A percentile compares a stretch with the other conserved stretches of the same genome.
Evolutionary conservation across 176 grass and related monocot species (phyloP).

Genomic region (Bolboschoenus planiculmis): DNA sequence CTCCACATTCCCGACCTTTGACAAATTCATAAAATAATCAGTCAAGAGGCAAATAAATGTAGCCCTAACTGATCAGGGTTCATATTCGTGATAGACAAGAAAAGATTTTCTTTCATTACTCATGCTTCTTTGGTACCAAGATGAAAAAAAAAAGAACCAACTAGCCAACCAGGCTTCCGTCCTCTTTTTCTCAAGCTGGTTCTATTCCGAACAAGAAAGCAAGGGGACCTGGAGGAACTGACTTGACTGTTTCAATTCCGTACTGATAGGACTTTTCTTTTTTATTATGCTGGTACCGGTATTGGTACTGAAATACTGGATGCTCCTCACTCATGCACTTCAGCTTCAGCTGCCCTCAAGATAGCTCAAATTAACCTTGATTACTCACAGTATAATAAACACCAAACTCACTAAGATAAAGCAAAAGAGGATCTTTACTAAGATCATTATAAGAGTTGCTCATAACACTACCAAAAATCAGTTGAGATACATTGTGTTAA

Average conservation of each 20-base stretch:
- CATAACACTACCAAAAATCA: slow-evolving; percentile 10
- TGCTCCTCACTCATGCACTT: slow-evolving; percentile 6
- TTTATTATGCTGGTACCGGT: too few relatives aligned
- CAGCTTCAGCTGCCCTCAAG: not conserved
- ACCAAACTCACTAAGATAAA: not conserved
- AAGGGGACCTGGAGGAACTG: too few relatives aligned
- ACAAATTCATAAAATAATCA: slow-evolving; percentile 17
- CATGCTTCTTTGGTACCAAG: too few relatives aligned
- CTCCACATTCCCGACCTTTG: slow-evolving; percentile 85
- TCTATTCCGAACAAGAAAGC: too few relatives aligned
- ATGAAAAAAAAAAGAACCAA: too few relatives aligned
- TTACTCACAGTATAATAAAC: not conserved
- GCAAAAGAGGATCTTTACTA: not conserved
- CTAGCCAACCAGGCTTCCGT: too few relatives aligned
- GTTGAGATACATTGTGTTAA: slow-evolving; percentile 12
- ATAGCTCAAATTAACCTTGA: not conserved
- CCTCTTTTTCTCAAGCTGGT: too few relatives aligned
- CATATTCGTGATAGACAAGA: too few relatives aligned
- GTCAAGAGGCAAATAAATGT: slow-evolving; percentile 11
- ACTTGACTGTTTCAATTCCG: too few relatives aligned
- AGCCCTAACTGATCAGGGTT: not conserved
- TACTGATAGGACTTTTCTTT: too few relatives aligned
- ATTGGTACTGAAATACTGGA: too few relatives aligned
- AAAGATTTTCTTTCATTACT: too few relatives aligned
- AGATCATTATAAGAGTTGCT: not conserved